Base-by-base conservation (phyloP, 106 monocot genomes). In the Apostasia ramifera region DNA sequence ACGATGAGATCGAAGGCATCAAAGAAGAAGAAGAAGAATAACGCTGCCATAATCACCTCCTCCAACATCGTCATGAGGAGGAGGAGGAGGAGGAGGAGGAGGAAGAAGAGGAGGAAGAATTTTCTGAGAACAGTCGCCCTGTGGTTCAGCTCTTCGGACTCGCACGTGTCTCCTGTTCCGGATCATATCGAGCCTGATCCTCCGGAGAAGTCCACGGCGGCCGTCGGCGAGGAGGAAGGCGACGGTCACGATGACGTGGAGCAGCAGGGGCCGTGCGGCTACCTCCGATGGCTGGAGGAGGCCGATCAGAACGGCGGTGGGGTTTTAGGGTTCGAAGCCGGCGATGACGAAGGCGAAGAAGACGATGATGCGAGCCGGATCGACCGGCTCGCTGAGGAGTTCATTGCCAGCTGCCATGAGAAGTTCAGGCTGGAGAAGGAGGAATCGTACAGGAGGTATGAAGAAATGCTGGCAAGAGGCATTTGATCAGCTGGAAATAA, bases 351-450 rank as follows among this genome's bases (percentile, higher is more conserved):
- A 2, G 53, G 3, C 1, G 67, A 47, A 15, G 77, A 59, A 8
- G 64, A 77, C 1, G 52, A 65, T 1, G 71, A 77, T 40, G 71
- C 69, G 43, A 68, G 66, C 1, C 83, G 89, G 81, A 93, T 93
- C 42, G 83, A 93, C 40, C 73, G 74, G 53, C 85, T 88, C 4
- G 92, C 92, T 0, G 92, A 93, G 79, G 83, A 69, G 79, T 93
- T 93, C 81, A 93, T 93, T 44, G 81, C 70, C 1, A 88, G 79
- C 14, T 93, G 85, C 83, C 85, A 93, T 63, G 92, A 93, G 77
- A 93, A 88, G 74, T 93, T 93, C 47, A 89, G 78, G 76, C 49
- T 93, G 71, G 92, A 93, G 86, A 93, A 93, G 85, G 81, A 88
- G 71, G 88, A 93, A 71, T 93, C 92, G 3, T 93, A 83, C 45